phyloP scores from a whole-genome alignment of 2,329 filamentous ascomycete species.

The Alternaria ethzedia region DNA sequence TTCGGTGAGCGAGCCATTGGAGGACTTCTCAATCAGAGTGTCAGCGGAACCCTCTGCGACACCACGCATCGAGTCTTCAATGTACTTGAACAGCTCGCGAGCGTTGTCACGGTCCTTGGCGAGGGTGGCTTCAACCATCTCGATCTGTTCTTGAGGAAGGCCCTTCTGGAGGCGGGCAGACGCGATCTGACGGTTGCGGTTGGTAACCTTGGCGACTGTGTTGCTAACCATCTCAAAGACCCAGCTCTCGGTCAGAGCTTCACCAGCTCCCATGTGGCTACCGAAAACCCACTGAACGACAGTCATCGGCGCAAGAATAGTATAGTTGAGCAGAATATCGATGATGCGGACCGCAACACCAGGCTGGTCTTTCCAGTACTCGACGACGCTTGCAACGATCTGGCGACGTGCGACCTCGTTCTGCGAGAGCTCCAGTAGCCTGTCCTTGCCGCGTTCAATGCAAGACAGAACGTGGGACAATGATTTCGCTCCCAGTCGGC shows the following conservation, averaged over 20 bases:
- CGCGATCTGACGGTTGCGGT: constrained; percentile 81
- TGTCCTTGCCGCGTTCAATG: constrained; percentile 92
- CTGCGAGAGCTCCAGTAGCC: constrained; percentile 78
- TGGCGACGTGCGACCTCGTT: constrained; percentile 78
- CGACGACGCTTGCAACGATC: constrained; percentile 87
- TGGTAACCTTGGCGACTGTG: constrained; percentile 89
- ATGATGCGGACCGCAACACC: constrained; percentile 91
- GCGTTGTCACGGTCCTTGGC: constrained; percentile 74
- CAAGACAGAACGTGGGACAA: constrained; percentile 94
- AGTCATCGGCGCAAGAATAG: constrained; percentile 82
- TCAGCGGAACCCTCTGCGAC: constrained; percentile 78
- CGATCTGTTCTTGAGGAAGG: constrained; percentile 62
- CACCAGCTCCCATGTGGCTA: constrained; percentile 68
- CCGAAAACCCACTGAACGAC: constrained; percentile 90
- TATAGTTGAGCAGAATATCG: constrained; percentile 97
- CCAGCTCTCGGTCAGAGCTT: constrained; percentile 73
- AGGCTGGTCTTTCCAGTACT: constrained; percentile 92
- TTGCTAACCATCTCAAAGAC: constrained; percentile 89
- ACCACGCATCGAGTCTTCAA: constrained; percentile 76
- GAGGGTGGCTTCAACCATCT: constrained; percentile 69
- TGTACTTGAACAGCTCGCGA: constrained; percentile 78
- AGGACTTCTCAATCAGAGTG: constrained; percentile 74
- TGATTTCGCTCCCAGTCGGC: constrained; percentile 92
- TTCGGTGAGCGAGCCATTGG: constrained; percentile 49
- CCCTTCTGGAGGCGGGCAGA: constrained; percentile 65